A percentile compares a stretch with the other conserved stretches of the same genome.
Conservation (phyloP, 495 filamentous ascomycete genomes). For the Penicillium crystallinum region DNA sequence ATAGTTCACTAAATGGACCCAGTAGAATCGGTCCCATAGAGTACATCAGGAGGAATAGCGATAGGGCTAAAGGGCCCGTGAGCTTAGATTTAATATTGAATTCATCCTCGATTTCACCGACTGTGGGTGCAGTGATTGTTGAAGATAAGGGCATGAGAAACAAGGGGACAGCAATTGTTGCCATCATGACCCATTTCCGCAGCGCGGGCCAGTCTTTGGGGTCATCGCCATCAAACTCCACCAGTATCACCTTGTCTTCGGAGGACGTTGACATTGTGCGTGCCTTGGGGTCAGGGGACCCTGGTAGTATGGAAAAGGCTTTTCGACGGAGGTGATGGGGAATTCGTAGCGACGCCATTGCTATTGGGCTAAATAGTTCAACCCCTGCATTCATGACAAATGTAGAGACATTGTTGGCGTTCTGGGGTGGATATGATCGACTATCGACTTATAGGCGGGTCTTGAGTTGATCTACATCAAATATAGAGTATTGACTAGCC, state of each 20-base stretch:
- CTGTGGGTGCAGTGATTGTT: slow-evolving; percentile 59
- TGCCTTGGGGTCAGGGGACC: background rate
- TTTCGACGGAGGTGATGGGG: background rate
- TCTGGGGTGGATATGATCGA: background rate
- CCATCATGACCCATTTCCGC: slow-evolving; percentile 8
- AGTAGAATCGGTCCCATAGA: slow-evolving; percentile 47
- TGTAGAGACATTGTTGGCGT: background rate
- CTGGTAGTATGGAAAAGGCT: background rate
- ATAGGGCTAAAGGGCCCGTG: slow-evolving; percentile 48
- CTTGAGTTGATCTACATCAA: background rate
- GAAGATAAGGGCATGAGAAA: slow-evolving; percentile 38
- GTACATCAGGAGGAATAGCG: slow-evolving; percentile 42
- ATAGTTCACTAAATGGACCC: slow-evolving; percentile 55
- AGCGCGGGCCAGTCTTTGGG: slow-evolving; percentile 9
- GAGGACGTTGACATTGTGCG: background rate
- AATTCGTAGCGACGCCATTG: background rate
- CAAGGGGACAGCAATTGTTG: slow-evolving; percentile 5
- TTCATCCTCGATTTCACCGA: slow-evolving; percentile 47
- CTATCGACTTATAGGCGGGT: background rate
- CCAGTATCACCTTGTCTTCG: background rate
- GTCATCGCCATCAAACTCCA: slow-evolving; percentile 10
- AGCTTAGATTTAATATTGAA: slow-evolving; percentile 45
- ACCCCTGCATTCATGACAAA: background rate
- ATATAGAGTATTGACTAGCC: background rate
- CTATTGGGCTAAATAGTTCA: background rate